Evolutionary conservation across 176 grass and related monocot genomes (phyloP).

Genomic region (Carex littledalei): DNA sequence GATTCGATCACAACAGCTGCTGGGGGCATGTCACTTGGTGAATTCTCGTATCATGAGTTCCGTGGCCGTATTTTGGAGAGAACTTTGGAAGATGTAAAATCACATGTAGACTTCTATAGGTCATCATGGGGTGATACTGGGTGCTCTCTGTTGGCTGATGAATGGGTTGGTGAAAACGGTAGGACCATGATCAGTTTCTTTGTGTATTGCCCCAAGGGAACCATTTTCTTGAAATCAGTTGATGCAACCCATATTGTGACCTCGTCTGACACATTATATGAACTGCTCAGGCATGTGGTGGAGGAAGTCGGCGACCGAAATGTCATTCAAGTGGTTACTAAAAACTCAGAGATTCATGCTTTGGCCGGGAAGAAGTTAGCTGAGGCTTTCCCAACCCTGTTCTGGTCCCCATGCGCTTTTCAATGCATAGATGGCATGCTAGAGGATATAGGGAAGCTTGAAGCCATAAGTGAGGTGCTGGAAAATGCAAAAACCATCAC

Average conservation of each 20-base stretch:
- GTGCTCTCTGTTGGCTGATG: constrained; percentile 73
- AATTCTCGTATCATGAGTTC: constrained; percentile 57
- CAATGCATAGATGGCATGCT: constrained; percentile 78
- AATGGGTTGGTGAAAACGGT: constrained; percentile 50
- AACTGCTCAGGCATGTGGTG: constrained; percentile 64
- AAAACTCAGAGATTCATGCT: constrained; percentile 52
- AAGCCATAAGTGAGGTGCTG: constrained; percentile 57
- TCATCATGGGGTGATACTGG: constrained; percentile 59
- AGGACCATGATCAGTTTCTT: constrained; percentile 76
- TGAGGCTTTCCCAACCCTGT: constrained; percentile 74
- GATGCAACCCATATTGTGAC: constrained; percentile 60
- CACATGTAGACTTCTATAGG: constrained; percentile 44
- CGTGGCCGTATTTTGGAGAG: constrained; percentile 68
- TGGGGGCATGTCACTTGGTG: constrained; percentile 34
- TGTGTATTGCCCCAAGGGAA: constrained; percentile 82
- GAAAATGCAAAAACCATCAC: constrained; percentile 70
- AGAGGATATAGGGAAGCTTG: constrained; percentile 65
- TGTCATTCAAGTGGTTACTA: constrained; percentile 84
- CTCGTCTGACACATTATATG: constrained; percentile 53
- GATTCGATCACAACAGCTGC: constrained; percentile 44
- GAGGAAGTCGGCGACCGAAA: constrained; percentile 64
- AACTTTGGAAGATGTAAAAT: constrained; percentile 48
- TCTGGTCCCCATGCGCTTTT: constrained; percentile 79
- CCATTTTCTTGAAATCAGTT: constrained; percentile 77
- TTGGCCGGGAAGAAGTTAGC: constrained; percentile 50